Evolutionary conservation across 768 basidiomycete species (phyloP).

Genomic region (Termitomyces heimii): DNA sequence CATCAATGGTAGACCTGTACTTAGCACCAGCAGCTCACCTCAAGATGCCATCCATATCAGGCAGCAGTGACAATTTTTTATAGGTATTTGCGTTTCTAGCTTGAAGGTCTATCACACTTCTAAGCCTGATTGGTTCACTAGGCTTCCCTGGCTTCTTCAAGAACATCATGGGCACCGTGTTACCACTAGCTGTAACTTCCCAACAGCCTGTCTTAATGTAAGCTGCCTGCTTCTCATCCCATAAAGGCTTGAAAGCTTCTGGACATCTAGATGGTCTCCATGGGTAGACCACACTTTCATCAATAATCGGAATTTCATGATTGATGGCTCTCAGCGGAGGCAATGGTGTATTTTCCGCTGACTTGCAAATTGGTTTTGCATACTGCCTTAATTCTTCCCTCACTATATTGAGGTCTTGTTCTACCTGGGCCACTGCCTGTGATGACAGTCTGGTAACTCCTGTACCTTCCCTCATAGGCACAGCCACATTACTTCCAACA

Average conservation of each 20-base stretch:
- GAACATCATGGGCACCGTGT: too few species aligned
- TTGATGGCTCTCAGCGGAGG: constrained; percentile 23
- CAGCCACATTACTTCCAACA: not conserved
- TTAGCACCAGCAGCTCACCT: too few species aligned
- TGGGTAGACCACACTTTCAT: constrained; percentile 12
- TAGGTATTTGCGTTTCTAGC: too few species aligned
- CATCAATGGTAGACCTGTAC: too few species aligned
- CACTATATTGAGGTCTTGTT: constrained; percentile 9
- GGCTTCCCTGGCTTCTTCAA: too few species aligned
- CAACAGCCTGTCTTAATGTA: too few species aligned
- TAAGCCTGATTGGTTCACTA: too few species aligned
- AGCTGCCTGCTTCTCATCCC: constrained; percentile 19
- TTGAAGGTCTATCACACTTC: too few species aligned
- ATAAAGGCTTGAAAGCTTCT: constrained; percentile 25
- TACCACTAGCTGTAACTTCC: too few species aligned
- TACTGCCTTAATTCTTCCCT: not conserved
- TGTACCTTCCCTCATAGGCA: not conserved
- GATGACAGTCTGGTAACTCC: constrained; percentile 7
- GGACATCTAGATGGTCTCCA: constrained; percentile 33
- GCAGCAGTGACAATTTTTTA: too few species aligned
- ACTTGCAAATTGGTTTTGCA: not conserved
- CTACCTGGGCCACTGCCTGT: not conserved
- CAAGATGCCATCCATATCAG: too few species aligned
- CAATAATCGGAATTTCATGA: not conserved
- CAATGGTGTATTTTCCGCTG: constrained; percentile 10